Evolutionary conservation across 345 rosid species (phyloP), one percentile per base, ranked within the genome.

Genomic region (Citrus hindsii): DNA sequence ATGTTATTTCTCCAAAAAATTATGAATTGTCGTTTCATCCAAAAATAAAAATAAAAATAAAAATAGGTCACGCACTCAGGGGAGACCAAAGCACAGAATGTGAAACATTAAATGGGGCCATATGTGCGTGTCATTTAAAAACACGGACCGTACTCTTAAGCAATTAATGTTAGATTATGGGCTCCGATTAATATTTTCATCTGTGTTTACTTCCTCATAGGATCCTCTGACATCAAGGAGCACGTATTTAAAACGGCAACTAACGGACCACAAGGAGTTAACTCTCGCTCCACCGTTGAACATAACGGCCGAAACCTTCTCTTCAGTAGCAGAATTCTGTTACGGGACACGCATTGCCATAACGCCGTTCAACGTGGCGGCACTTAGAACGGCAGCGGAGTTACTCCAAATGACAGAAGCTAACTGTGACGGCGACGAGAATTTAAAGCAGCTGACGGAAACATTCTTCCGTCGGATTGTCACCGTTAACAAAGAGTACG

Each of bases 281-380:
- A 95, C 88, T 72, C 89, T 95, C 73, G 80, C 93, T 6, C 92
- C 92, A 70, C 93, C 93, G 83, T 89, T 93, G 51, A 93, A 92
- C 72, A 82, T 95, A 88, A 89, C 93, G 67, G 87, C 90, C 27
- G 89, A 87, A 38, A 91, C 97, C 10, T 95, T 95, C 82, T 62
- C 90, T 12, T 87, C 88, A 19, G 82, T 88, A 1, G 89, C 88
- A 4, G 84, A 83, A 51, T 93, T 88, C 85, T 93, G 95, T 72
- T 91, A 90, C 83, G 92, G 94, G 32, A 77, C 87, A 40, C 84
- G 67, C 84, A 27, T 89, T 22, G 72, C 80, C 12, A 28, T 95
- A 74, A 92, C 98, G 79, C 98, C 98, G 79, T 92, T 86, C 79
- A 93, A 93, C 73, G 84, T 93, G 19, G 94, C 83, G 2, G 84